A percentile compares a stretch with the other conserved stretches of the same genome.
Evolutionary conservation across 148 eudicot genomes (phyloP).

Genomic region (Dianthus caryophyllus): DNA sequence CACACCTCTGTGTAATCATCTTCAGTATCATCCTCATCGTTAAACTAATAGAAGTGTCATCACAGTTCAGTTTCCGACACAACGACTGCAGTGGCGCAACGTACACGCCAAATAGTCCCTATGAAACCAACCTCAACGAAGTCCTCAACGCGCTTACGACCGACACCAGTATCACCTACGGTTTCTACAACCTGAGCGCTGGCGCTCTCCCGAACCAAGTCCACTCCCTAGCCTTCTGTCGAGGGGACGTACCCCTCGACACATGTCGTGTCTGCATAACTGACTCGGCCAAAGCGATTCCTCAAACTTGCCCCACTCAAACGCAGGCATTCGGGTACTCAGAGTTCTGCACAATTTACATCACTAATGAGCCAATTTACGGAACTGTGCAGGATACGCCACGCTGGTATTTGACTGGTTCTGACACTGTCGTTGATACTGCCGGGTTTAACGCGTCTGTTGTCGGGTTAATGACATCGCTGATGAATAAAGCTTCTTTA

Average conservation of each 20-base stretch:
- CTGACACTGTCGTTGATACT: background rate
- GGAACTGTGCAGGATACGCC: background rate
- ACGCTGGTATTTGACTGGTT: background rate
- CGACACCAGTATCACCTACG: conserved; percentile 22
- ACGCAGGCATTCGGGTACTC: conserved; percentile 21
- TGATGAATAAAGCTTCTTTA: conserved; percentile 17
- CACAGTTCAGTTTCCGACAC: conserved; percentile 18
- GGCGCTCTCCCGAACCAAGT: conserved; percentile 19
- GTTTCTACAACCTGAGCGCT: conserved; percentile 25
- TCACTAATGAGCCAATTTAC: conserved; percentile 14
- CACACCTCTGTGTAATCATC: background rate
- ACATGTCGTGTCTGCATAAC: conserved; percentile 23
- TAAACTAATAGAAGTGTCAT: background rate
- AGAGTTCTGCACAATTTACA: conserved; percentile 16
- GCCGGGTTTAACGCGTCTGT: conserved; percentile 16
- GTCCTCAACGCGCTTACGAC: conserved; percentile 8
- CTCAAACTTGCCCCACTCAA: conserved; percentile 18
- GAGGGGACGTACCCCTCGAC: conserved; percentile 24
- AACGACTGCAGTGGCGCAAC: background rate
- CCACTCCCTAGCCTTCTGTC: conserved; percentile 14
- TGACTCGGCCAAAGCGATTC: background rate
- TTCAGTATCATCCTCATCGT: background rate
- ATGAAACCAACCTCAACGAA: conserved; percentile 23
- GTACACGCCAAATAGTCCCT: conserved; percentile 20
- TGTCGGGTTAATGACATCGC: background rate